Evolutionary conservation across 225 moss, liverwort and hornwort species (phyloP).

Genomic region (Polytrichum formosum): DNA sequence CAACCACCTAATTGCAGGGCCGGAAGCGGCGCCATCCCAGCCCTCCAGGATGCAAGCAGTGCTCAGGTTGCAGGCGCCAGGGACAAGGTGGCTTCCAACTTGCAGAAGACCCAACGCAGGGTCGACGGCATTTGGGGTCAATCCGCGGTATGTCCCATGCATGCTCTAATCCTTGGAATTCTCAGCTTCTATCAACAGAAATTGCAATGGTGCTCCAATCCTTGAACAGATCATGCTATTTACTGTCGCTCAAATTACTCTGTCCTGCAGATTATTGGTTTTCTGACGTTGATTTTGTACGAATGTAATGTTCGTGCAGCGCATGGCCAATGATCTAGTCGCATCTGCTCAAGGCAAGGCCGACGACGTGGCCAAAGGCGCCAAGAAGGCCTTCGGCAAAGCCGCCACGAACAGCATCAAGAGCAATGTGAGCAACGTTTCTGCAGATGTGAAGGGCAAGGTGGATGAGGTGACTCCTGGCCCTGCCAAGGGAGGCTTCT

Average conservation of each 20-base stretch:
- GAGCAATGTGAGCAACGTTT: slow-evolving; percentile 12
- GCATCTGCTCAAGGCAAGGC: slow-evolving; percentile 21
- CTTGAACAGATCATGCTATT: too few species aligned
- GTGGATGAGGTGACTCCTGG: slow-evolving; percentile 16
- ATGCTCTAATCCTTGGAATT: too few species aligned
- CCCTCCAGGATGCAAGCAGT: slow-evolving; percentile 39
- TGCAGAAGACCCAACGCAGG: slow-evolving; percentile 10
- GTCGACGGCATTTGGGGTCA: too few species aligned
- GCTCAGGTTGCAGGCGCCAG: slow-evolving; percentile 44
- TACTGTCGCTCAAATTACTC: too few species aligned
- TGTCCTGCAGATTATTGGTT: too few species aligned
- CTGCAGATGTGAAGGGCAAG: slow-evolving; percentile 21
- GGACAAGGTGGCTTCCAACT: slow-evolving; percentile 36
- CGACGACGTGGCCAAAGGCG: slow-evolving; percentile 7
- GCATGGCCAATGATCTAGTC: slow-evolving; percentile 24
- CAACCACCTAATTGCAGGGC: slow-evolving; percentile 21
- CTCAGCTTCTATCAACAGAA: too few species aligned
- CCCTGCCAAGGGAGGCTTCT: slow-evolving; percentile 29
- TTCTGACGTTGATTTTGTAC: too few species aligned
- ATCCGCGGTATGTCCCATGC: too few species aligned
- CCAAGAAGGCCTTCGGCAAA: slow-evolving; percentile 17
- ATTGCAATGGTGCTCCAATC: too few species aligned
- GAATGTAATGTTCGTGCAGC: slow-evolving; percentile 2
- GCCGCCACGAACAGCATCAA: slow-evolving; percentile 3
- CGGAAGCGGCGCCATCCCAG: slow-evolving; percentile 41